Conservation (phyloP, 441 rosid species). For the Gossypium lobatum region DNA sequence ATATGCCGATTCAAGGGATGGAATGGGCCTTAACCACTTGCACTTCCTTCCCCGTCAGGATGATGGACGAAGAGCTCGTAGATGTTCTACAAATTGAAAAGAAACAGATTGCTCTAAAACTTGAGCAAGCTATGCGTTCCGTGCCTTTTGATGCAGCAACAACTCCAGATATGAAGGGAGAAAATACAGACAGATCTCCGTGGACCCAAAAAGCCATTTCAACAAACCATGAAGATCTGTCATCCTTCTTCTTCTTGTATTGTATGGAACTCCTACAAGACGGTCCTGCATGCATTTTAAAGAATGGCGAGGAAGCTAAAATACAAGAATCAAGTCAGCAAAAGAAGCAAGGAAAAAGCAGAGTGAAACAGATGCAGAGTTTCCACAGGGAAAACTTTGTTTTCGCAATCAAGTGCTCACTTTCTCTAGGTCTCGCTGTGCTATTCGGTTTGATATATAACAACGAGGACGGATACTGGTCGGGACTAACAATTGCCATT, state of each 20-base stretch:
- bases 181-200: slow-evolving; percentile 8
- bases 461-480: slow-evolving; percentile 59
- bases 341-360: slow-evolving; percentile 14
- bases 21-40: slow-evolving; percentile 49
- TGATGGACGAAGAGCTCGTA: slow-evolving; percentile 33
- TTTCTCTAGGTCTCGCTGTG: slow-evolving; percentile 68
- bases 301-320: slow-evolving; percentile 4
- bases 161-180: slow-evolving; percentile 34
- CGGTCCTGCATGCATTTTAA: slow-evolving; percentile 16
- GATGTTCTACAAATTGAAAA: slow-evolving; percentile 26
- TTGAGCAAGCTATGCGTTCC: slow-evolving; percentile 32
- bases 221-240: slow-evolving; percentile 34
- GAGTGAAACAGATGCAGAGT: slow-evolving; percentile 14
- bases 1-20: slow-evolving; percentile 50
- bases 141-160: slow-evolving; percentile 28
- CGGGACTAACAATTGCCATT: slow-evolving; percentile 71
- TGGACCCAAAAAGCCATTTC: slow-evolving; percentile 26
- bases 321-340: slow-evolving; percentile 16
- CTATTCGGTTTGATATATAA: slow-evolving; percentile 54
- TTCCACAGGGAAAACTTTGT: slow-evolving; percentile 28
- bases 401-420: slow-evolving; percentile 62
- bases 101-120: slow-evolving; percentile 30
- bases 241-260: slow-evolving; percentile 52
- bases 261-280: slow-evolving; percentile 53
- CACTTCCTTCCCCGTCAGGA: slow-evolving; percentile 43